Evolutionary conservation across 805 yeast genomes (phyloP), one percentile per base, ranked within the genome.

Genomic region (Candida ascalaphidarum): DNA sequence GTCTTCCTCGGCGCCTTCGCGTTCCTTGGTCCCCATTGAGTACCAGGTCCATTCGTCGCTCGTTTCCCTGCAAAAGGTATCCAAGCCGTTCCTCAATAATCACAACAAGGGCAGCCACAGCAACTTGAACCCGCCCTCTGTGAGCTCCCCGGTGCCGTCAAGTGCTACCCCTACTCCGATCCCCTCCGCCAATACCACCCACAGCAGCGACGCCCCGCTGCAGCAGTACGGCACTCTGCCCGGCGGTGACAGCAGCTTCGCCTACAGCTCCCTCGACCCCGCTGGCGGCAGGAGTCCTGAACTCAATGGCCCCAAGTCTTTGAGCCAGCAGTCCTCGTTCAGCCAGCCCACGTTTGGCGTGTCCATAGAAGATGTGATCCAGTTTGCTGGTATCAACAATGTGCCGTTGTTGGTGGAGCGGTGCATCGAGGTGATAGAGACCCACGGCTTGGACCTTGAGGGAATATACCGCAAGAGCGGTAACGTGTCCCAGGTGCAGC

Each of bases 401-500:
- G 96, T 92, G 4, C 99, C 99, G 2, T 68, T 81, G 11, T 72
- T 92, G 27, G 98, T 92, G 8, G 77, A 79, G 37, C 83, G 79
- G 47, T 88, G 96, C 63, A 81, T 89, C 28, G 79, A 77, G 37
- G 79, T 88, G 6, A 77, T 92, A 20, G 97, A 92, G 47, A 68
- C 67, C 22, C 77, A 81, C 49, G 99, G 99, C 2, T 51, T 81
- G 21, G 79, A 83, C 28, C 61, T 82, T 19, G 96, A 86, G 49
- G 97, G 97, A 1, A 78, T 92, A 20, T 92, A 92, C 52, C 67
- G 96, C 32, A 76, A 84, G 19, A 77, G 82, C 29, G 96, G 96
- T 0, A 83, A 81, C 50, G 74, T 71, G 23, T 53, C 77, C 6
- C 79, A 81, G 22, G 78, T 92, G 9, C 80, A 79, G 40, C 81